Base-by-base conservation (phyloP, 768 basidiomycete genomes). In the Russula vinacea region DNA sequence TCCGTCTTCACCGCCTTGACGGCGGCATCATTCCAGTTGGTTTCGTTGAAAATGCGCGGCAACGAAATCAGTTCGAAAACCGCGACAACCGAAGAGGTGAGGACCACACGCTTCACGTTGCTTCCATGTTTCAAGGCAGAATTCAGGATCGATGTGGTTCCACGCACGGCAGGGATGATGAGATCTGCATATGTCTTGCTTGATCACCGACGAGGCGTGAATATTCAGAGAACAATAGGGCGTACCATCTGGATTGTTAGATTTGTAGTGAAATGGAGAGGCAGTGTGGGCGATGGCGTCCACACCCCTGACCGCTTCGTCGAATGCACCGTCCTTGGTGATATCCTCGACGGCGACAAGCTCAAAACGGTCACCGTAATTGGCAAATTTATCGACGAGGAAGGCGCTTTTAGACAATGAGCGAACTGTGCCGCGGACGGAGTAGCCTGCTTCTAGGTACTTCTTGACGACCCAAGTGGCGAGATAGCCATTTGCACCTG, bases 271-370 rank as follows among this genome's bases (percentile, higher is more conserved):
- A 69, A 85, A 80, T 1, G 89, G 88, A 1, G 88, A 89, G 0
- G 88, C 88, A 4, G 79, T 84, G 69, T 90, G 90, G 42, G 77
- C 80, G 56, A 94, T 83, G 0, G 81, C 91, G 63, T 90, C 85
- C 9, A 92, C 84, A 1, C 81, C 89, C 72, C 85, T 83, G 63
- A 92, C 87, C 0, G 85, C 90, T 56, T 90, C 84, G 71, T 93
- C 89, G 66, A 92, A 94, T 1, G 86, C 88, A 8, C 76, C 56
- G 51, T 83, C 83, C 75, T 78, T 71, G 8, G 78, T 78, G 65
- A 93, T 88, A 69, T 94, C 90, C 52, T 83, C 79, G 0, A 93
- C 89, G 24, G 90, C 74, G 19, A 82, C 82, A 49, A 85, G 72
- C 66, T 88, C 85, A 67, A 91, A 83, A 53, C 78, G 81, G 65